These are phyloP conservation scores for Purshia tridentata DNA, from an alignment of 306 rosid genomes.

Conservation along the genomic window DNA sequence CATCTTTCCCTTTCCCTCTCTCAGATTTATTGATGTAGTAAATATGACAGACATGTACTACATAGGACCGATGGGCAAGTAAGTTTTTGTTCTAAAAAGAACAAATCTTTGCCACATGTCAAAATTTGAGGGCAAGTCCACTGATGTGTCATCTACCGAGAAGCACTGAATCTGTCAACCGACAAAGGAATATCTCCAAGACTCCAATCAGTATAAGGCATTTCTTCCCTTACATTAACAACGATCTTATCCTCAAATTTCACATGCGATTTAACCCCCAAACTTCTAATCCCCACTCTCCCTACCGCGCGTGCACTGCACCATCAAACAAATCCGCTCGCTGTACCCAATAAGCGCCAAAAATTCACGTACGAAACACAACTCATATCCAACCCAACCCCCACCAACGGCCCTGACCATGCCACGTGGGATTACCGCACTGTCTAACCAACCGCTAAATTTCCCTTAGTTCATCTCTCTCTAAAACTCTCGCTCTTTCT, in stretches of 20 bases:
- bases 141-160: background rate
- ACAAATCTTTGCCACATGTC: background rate
- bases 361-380: background rate
- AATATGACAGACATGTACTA: no score
- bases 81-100: no score
- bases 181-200: background rate
- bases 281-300: background rate
- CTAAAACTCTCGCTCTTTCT: background rate
- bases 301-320: background rate
- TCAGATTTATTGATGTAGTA: no score
- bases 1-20: no score
- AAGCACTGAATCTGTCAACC: background rate
- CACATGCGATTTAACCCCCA: background rate
- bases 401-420: constrained; percentile 28
- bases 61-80: no score
- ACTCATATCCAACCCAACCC: background rate
- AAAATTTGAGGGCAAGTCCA: background rate
- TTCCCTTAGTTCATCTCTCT: background rate
- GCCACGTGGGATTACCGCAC: constrained; percentile 35
- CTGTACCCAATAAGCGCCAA: background rate
- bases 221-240: background rate
- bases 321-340: background rate
- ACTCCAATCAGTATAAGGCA: background rate
- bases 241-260: background rate
- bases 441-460: background rate